A percentile compares a stretch with the other conserved stretches of the same genome.
These are phyloP conservation scores for Parasarocladium wereldwijsianum DNA, from an alignment of 2,329 filamentous ascomycete genomes.

Conservation along the genomic window DNA sequence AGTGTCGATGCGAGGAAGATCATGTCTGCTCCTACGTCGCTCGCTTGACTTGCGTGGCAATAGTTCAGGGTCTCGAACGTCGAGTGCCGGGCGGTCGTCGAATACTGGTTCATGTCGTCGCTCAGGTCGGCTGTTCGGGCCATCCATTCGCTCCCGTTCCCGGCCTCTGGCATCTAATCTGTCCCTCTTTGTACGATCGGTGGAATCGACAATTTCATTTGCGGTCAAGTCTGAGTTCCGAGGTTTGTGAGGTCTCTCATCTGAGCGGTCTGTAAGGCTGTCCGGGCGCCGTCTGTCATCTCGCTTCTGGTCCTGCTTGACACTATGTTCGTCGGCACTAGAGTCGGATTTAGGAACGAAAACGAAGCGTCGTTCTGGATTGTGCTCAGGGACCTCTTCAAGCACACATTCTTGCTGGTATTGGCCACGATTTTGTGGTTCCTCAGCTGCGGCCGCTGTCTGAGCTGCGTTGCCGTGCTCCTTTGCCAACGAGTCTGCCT, in stretches of 20 bases:
- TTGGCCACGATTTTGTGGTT: constrained; percentile 45
- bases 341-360: constrained; percentile 26
- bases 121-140: too few relatives aligned
- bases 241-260: too few relatives aligned
- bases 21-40: constrained; percentile 18
- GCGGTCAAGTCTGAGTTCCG: too few relatives aligned
- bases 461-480: constrained; percentile 32
- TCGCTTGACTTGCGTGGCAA: constrained; percentile 1
- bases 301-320: constrained; percentile 11
- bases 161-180: too few relatives aligned
- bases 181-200: too few relatives aligned
- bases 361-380: constrained; percentile 52
- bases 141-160: too few relatives aligned
- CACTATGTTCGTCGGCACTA: constrained; percentile 4
- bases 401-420: constrained; percentile 56
- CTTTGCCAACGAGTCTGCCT: constrained; percentile 43
- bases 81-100: constrained; percentile 1
- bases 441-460: constrained; percentile 17
- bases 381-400: constrained; percentile 43
- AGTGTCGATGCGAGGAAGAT: constrained; percentile 31
- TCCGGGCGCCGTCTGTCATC: background rate
- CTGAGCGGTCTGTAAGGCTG: constrained; percentile 1
- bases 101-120: constrained; percentile 6
- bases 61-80: background rate
- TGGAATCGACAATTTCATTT: too few relatives aligned